Evolutionary conservation across 495 filamentous ascomycete genomes (phyloP).

Genomic region (Aspergillus saccharolyticus): DNA sequence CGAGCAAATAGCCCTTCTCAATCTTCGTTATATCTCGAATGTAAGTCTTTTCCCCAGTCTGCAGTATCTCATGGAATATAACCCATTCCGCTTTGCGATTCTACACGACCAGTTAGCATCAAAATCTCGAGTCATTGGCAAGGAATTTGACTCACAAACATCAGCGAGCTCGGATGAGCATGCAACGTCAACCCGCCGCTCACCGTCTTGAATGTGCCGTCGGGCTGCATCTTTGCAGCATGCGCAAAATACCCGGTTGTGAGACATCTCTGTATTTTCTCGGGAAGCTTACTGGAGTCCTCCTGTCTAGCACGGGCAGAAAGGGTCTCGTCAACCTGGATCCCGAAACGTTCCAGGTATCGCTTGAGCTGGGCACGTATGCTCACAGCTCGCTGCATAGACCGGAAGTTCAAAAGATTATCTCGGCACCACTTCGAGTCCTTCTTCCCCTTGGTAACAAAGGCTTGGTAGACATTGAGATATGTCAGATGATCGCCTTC

Average conservation of each 20-base stretch:
- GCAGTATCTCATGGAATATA: constrained; percentile 91
- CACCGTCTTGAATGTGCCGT: constrained; percentile 83
- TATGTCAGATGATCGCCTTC: constrained; percentile 96
- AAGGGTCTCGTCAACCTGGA: constrained; percentile 60
- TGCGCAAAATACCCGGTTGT: constrained; percentile 93
- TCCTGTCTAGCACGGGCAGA: constrained; percentile 23
- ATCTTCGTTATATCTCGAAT: constrained; percentile 91
- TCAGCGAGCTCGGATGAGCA: constrained; percentile 87
- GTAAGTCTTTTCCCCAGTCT: constrained; percentile 83
- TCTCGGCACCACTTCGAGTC: constrained; percentile 83
- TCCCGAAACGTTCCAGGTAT: constrained; percentile 81
- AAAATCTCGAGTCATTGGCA: not conserved
- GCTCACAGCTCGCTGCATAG: constrained; percentile 75
- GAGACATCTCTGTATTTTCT: constrained; percentile 79
- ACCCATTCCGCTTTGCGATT: constrained; percentile 98
- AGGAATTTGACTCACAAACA: constrained; percentile 62
- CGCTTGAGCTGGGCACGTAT: constrained; percentile 81
- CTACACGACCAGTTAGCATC: constrained; percentile 31
- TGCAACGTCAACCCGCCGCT: constrained; percentile 68
- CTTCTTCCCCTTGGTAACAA: constrained; percentile 79
- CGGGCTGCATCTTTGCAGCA: constrained; percentile 90
- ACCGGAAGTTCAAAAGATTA: constrained; percentile 80
- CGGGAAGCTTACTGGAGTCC: constrained; percentile 48
- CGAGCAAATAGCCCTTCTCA: constrained; percentile 82
- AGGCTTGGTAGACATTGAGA: constrained; percentile 88